Conservation (phyloP, 495 filamentous ascomycete genomes). For the Xylaria sp. region DNA sequence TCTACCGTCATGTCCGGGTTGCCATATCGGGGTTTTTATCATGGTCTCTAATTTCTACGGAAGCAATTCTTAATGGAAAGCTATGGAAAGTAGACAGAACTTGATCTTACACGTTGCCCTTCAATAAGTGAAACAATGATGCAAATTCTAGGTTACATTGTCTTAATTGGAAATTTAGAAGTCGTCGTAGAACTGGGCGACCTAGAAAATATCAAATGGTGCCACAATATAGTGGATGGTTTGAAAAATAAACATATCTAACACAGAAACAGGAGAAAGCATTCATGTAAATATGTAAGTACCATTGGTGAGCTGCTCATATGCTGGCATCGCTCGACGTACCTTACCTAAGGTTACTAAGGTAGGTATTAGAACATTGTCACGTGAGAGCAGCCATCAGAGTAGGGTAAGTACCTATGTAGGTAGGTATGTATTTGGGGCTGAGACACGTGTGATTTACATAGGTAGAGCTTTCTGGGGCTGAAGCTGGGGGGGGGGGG, state of each 20-base stretch:
- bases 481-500: slow-evolving; percentile 17
- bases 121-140: not conserved
- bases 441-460: not conserved
- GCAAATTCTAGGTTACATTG: not conserved
- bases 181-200: not conserved
- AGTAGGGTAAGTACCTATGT: too few relatives aligned
- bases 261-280: not conserved
- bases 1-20: not conserved
- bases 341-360: too few relatives aligned
- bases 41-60: not conserved
- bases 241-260: not conserved
- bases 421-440: not conserved
- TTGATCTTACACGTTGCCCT: not conserved
- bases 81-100: not conserved
- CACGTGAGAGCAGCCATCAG: not conserved
- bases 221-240: not conserved
- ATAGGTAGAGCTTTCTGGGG: not conserved
- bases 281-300: not conserved
- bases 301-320: not conserved
- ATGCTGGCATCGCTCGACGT: too few relatives aligned
- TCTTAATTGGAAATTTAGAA: not conserved
- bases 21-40: not conserved
- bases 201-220: not conserved
- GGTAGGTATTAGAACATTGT: not conserved
- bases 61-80: not conserved